Evolutionary conservation across 208 protist genomes (phyloP), one percentile per base, ranked within the genome.

Genomic region (Angomonas ambiguus): DNA sequence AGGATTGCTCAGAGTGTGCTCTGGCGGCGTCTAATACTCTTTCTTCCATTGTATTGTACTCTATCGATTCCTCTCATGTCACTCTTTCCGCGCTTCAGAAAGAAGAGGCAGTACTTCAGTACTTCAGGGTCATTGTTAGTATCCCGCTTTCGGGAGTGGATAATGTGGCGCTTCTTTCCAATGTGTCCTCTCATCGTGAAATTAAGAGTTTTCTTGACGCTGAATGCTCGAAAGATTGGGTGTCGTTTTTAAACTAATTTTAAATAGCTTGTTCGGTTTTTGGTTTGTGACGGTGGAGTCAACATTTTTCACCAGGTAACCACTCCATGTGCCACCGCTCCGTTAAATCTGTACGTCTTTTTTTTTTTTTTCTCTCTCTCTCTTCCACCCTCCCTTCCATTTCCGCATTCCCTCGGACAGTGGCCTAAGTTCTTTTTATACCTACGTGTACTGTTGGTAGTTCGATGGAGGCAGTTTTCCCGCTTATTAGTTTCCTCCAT

Each of bases 401-500:
- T n/a, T n/a, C n/a, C n/a, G n/a, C n/a, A n/a, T n/a, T n/a, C n/a
- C n/a, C n/a, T n/a, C n/a, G n/a, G n/a, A n/a, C n/a, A n/a, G n/a
- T n/a, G n/a, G n/a, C n/a, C n/a, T n/a, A n/a, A n/a, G n/a, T n/a
- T n/a, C n/a, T n/a, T n/a, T n/a, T n/a, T n/a, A n/a, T n/a, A n/a
- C n/a, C n/a, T n/a, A n/a, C n/a, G n/a, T n/a, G n/a, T n/a, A n/a
- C n/a, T n/a, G n/a, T n/a, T n/a, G n/a, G n/a, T n/a, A n/a, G n/a
- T n/a, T n/a, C n/a, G n/a, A 59, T 59, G 53, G 24, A 48, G 30
- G 20, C 18, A 20, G 32, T 35, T 11, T 62, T 79, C 60, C 77
- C 77, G 38, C 58, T 83, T 35, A 77, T 83, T 62, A 83, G 77
- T 60, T 83, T 79, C 59, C 42, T 83, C 16, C 67, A 83, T 42